These are phyloP conservation scores for Monascus purpureus DNA, from an alignment of 495 filamentous ascomycete species.

Conservation along the genomic window DNA sequence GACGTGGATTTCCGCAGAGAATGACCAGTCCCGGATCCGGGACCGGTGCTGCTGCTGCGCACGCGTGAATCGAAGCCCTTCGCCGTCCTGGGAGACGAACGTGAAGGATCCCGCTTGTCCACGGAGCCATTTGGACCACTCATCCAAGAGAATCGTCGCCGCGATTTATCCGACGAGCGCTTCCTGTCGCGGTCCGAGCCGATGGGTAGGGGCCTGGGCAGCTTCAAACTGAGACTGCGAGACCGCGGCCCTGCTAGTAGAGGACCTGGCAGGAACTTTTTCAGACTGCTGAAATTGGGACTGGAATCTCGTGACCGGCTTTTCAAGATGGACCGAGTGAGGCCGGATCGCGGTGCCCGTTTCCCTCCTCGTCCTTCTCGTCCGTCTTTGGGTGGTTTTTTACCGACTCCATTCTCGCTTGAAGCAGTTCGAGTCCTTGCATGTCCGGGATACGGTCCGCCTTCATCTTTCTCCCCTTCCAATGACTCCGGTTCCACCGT, in stretches of 20 bases:
- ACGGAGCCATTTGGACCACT: too few relatives aligned
- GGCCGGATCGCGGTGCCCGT: constrained; percentile 16
- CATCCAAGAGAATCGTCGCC: too few relatives aligned
- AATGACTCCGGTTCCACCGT: constrained; percentile 22
- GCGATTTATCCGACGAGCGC: too few relatives aligned
- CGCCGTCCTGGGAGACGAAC: too few relatives aligned
- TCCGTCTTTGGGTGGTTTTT: neutral
- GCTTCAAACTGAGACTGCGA: neutral
- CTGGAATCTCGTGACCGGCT: constrained; percentile 23
- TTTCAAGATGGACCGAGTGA: constrained; percentile 28
- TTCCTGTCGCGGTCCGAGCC: too few relatives aligned
- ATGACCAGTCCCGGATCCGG: too few relatives aligned
- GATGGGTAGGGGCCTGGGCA: neutral
- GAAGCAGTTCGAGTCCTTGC: neutral
- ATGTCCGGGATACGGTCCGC: neutral
- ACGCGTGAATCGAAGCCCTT: too few relatives aligned
- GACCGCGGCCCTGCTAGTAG: neutral
- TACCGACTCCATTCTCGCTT: neutral
- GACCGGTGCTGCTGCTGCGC: constrained; percentile 2
- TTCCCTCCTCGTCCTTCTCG: neutral
- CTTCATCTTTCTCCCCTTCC: neutral
- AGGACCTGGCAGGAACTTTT: constrained; percentile 25
- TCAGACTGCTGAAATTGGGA: constrained; percentile 10
- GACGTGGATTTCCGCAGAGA: constrained; percentile 54
- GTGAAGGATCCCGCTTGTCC: too few relatives aligned